Conservation (phyloP, 2,329 filamentous ascomycete genomes). For the Plectosphaerella sp. region DNA sequence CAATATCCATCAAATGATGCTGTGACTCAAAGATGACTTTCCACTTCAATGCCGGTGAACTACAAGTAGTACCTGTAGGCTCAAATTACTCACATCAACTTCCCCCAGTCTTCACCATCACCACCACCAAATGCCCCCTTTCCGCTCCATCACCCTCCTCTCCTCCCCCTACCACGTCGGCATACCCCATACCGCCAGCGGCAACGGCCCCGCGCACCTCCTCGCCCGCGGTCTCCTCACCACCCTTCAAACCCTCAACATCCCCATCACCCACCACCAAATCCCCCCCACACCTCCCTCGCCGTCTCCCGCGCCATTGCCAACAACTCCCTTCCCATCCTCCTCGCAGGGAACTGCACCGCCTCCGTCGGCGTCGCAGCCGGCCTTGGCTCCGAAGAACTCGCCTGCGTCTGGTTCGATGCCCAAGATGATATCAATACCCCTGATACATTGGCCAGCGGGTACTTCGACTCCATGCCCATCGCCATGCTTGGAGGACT, state of each 20-base stretch:
- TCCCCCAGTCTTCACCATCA: no score
- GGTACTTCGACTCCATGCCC: conserved; percentile 22
- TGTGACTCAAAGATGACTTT: no score
- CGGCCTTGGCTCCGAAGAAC: not conserved
- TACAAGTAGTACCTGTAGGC: no score
- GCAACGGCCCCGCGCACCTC: no score
- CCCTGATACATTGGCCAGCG: conserved; percentile 16
- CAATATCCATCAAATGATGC: no score
- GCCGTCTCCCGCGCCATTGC: conserved; percentile 21
- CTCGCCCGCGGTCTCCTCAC: no score
- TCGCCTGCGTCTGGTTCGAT: conserved; percentile 28
- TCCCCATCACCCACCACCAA: not conserved
- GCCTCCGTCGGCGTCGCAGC: conserved; percentile 27
- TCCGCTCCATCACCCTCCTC: no score
- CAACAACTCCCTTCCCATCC: conserved; percentile 26
- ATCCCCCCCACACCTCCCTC: conserved; percentile 18
- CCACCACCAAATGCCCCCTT: not conserved
- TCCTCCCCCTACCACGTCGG: no score
- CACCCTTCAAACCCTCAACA: no score
- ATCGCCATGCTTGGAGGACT: conserved; percentile 18
- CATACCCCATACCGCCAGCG: no score
- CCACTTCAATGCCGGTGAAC: no score
- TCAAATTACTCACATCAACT: no score
- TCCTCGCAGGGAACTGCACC: conserved; percentile 34
- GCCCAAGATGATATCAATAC: conserved; percentile 35